A percentile compares a stretch with the other conserved stretches of the same genome.
phyloP scores from a whole-genome alignment of 1,284 basidiomycete species.

The Marasmius oreades region DNA sequence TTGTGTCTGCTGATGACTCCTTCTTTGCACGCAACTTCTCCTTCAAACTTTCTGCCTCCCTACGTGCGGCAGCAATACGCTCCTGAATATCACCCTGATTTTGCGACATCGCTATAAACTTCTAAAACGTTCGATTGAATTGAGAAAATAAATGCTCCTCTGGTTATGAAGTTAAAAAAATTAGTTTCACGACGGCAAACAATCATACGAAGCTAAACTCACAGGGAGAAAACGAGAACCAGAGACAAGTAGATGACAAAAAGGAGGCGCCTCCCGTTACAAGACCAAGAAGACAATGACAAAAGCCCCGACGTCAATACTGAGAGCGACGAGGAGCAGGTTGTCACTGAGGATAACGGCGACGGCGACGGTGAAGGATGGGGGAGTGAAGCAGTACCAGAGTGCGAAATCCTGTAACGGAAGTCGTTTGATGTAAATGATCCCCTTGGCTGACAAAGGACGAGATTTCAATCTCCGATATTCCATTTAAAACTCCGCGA shows the following conservation, averaged over 20 bases:
- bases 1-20: slow-evolving; percentile 95
- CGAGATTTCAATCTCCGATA: slow-evolving; percentile 7
- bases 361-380: slow-evolving; percentile 10
- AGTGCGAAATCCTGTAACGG: slow-evolving; percentile 9
- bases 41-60: slow-evolving; percentile 95
- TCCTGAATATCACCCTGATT: slow-evolving; percentile 87
- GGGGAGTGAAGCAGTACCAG: slow-evolving; percentile 9
- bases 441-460: background rate
- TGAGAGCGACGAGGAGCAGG: slow-evolving; percentile 1
- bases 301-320: slow-evolving; percentile 1
- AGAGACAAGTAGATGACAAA: background rate
- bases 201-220: background rate
- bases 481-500: background rate
- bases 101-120: slow-evolving; percentile 59
- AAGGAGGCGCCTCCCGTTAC: background rate
- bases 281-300: background rate
- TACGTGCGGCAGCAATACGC: slow-evolving; percentile 91
- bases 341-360: background rate
- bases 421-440: slow-evolving; percentile 4
- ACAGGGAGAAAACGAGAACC: slow-evolving; percentile 4
- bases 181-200: background rate
- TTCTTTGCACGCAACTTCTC: slow-evolving; percentile 95
- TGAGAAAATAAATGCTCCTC: background rate
- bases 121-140: background rate
- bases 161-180: background rate